Percentiles rank a stretch among this genome's conserved stretches.
Evolutionary conservation across 2,329 filamentous ascomycete species (phyloP).

Genomic region (Phymatotrichopsis omnivora): DNA sequence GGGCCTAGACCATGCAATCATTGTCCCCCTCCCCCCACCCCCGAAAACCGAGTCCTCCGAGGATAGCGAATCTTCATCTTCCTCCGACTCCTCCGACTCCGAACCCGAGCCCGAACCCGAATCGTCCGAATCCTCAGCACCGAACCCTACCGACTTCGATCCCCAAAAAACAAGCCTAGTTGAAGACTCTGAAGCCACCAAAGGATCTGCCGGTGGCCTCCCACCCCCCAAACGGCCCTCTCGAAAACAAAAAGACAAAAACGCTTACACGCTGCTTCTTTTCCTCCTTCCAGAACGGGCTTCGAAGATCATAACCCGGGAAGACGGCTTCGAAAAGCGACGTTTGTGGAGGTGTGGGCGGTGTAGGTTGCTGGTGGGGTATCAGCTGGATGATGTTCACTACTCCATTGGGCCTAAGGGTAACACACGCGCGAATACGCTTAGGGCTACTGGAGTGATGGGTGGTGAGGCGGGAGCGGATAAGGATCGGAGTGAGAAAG

Average conservation of each 20-base stretch:
- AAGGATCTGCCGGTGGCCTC: constrained; percentile 9
- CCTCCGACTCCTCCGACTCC: constrained; percentile 14
- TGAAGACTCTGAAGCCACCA: constrained; percentile 15
- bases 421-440: constrained; percentile 22
- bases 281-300: constrained; percentile 42
- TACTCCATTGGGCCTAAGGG: constrained; percentile 31
- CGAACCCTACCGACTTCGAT: constrained; percentile 3
- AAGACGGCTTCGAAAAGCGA: constrained; percentile 59
- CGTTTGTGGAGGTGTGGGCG: constrained; percentile 49
- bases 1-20: constrained; percentile 46
- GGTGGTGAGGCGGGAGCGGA: constrained; percentile 24
- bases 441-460: constrained; percentile 19
- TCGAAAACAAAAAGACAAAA: constrained; percentile 25
- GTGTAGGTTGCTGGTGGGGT: constrained; percentile 52
- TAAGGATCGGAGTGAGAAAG: constrained; percentile 27
- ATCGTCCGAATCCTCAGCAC: constrained; percentile 1
- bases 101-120: constrained; percentile 15
- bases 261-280: constrained; percentile 42
- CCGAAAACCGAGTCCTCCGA: constrained; percentile 29
- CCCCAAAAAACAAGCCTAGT: constrained; percentile 7
- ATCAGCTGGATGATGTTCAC: constrained; percentile 48
- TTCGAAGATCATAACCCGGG: constrained; percentile 44
- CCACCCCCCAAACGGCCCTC: constrained; percentile 1
- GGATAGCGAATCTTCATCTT: constrained; percentile 18
- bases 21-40: constrained; percentile 44